Percentiles rank a stretch among this genome's conserved stretches.
phyloP scores from a whole-genome alignment of 2,329 filamentous ascomycete genomes.

The Zalaria obscura region DNA sequence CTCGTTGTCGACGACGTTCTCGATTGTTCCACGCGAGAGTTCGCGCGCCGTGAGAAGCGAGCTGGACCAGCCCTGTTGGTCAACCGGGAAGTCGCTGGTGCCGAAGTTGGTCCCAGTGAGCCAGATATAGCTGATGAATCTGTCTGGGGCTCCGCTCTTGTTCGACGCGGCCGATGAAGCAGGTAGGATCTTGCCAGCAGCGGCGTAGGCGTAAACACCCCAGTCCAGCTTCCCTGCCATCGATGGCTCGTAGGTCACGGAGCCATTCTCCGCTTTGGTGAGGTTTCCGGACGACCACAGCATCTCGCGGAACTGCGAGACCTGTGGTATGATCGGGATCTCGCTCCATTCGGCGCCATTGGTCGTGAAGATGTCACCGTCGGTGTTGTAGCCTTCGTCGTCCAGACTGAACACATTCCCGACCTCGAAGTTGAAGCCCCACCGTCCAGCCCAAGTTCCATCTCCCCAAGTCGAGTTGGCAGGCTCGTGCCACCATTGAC shows the following conservation, averaged over 20 bases:
- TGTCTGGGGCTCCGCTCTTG: conserved; percentile 25
- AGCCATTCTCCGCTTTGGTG: conserved; percentile 4
- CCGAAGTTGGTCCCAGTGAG: conserved; percentile 29
- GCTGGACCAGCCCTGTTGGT: conserved; percentile 31
- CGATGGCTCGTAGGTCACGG: conserved; percentile 23
- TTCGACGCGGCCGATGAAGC: conserved; percentile 23
- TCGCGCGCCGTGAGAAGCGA: conserved; percentile 29
- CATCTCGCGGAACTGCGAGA: conserved; percentile 26
- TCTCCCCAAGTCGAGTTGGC: conserved; percentile 10
- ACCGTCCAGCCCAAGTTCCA: conserved; percentile 11
- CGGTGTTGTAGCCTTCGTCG: conserved; percentile 22
- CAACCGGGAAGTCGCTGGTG: conserved; percentile 22
- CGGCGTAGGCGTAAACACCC: conserved; percentile 28
- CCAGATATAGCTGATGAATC: conserved; percentile 29
- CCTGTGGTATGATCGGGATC: conserved; percentile 24
- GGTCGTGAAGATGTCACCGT: conserved; percentile 26
- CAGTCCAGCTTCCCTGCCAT: conserved; percentile 30
- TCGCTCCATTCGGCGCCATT: conserved; percentile 30
- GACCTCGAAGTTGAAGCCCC: conserved; percentile 32
- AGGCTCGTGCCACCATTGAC: conserved; percentile 26
- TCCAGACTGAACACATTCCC: conserved; percentile 28
- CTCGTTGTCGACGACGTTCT: conserved; percentile 26
- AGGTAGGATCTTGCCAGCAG: conserved; percentile 27
- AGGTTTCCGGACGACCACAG: conserved; percentile 27
- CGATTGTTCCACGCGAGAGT: conserved; percentile 25